Evolutionary conservation across 2,329 filamentous ascomycete species (phyloP), one percentile per base, ranked within the genome.

Genomic region (Blastomyces silverae): DNA sequence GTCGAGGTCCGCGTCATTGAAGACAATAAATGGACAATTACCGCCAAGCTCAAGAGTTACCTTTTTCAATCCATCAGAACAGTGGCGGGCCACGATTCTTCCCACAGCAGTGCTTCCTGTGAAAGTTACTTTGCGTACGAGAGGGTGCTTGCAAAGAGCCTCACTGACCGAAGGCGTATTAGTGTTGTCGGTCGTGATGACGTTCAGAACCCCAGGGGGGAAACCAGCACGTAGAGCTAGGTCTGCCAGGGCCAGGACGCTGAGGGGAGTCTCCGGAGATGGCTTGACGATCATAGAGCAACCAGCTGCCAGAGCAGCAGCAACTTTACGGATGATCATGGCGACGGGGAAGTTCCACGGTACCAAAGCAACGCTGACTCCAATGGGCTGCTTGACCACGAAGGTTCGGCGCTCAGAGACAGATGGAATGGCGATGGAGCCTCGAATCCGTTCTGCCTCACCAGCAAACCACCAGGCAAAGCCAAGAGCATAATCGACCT

Each of bases 181-280:
- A 50, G 86, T 78, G 3, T 89, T 78, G 57, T 60, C 44, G 0
- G 89, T 83, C 1, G 90, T 92, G 67, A 96, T 81, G 64, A 96
- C 80, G 78, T 96, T 96, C 69, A 96, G 83, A 0, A 94, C 90
- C 44, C 65, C 65, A 4, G 60, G 20, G 10, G 68, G 67, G 22
- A 63, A 60, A 15, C 66, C 69, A 5, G 68, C 67, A 15, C 64
- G 60, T 31, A 67, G 64, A 50, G 64, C 65, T n/a, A 69, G 42
- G 15, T 66, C 65, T 3, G 68, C 68, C 20, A 68, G 59, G 2
- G 91, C 91, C 37, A 93, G 85, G 0, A 89, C 85, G 31, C 90
- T 93, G 73, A 91, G 90, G 0, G 92, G 92, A 1, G 92, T 95
- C 79, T 96, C 91, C 60, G 87, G 87, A 1, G 91, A 91, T 13